Evolutionary conservation across 352 stramenopile genomes (phyloP), one percentile per base, ranked within the genome.

Genomic region (Globisporangium apiculatum): DNA sequence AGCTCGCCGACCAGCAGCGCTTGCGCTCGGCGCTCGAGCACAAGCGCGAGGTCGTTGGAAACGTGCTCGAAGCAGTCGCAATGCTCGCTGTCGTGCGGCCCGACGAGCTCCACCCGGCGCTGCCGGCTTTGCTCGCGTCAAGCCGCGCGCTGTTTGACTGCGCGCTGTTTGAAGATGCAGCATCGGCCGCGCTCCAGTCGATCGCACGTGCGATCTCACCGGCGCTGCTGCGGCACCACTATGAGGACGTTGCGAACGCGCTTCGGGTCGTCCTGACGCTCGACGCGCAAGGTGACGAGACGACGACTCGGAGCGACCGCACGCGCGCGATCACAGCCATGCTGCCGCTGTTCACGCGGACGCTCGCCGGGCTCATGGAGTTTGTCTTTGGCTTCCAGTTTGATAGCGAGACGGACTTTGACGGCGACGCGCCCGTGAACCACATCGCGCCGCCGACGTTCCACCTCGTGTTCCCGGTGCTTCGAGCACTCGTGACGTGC

Each of bases 301-400:
- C 24, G 24, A 31, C 24, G 24, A 31, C 24, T 31, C 61, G 68
- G 5, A 76, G 76, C 48, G 66, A 69, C 24, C 79, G 80, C 61
- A 55, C 63, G 17, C 60, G 68, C 11, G 51, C 61, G 38, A 56
- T 93, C 7, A 53, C 59, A 12, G 58, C 72, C 36, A 75, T 78
- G 62, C 57, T 76, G 42, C 61, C 70, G 12, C 51, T 92, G 7
- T 87, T 93, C 49, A 66, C 76, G 43, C 83, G 80, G 50, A 66
- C 79, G 43, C 65, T 91, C 45, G 70, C 68, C 8, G 60, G 74
- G 5, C 60, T 92, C 3, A 89, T 91, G 79, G 77, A 91, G 46
- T 72, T 80, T 51, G 82, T 89, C 10, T 94, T 95, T 53, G 86
- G 81, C 14, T 92, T 89, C 57, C 80, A 89, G 61, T 89, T 91